These are phyloP conservation scores for Aphanoascus verrucosus DNA, from an alignment of 2,329 filamentous ascomycete genomes.

Conservation along the genomic window DNA sequence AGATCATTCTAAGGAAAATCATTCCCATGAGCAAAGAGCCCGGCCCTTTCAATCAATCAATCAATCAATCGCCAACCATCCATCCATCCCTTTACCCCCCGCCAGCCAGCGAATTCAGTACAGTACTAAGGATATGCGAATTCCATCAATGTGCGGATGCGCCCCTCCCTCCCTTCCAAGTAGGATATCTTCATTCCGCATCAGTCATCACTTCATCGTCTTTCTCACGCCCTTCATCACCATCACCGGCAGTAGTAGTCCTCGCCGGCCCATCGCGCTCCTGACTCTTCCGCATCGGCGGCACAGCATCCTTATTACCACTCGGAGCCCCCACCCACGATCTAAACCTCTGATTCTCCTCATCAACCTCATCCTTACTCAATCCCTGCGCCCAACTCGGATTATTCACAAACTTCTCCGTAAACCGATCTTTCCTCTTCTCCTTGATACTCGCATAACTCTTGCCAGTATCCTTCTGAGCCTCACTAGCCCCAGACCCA, in stretches of 20 bases:
- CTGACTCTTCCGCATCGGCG: neutral
- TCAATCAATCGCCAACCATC: neutral
- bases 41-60: neutral
- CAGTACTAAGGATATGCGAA: neutral
- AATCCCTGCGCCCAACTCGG: conserved; percentile 42
- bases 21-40: neutral
- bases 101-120: neutral
- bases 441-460: conserved; percentile 29
- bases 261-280: too few relatives aligned
- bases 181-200: too few relatives aligned
- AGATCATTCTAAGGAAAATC: neutral
- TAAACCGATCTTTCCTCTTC: conserved; percentile 39
- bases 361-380: conserved; percentile 41
- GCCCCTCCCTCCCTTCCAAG: too few relatives aligned
- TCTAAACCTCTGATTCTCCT: conserved; percentile 38
- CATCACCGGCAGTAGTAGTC: conserved; percentile 6
- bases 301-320: neutral
- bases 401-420: conserved; percentile 45
- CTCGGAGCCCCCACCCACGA: conserved; percentile 37
- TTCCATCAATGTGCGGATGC: neutral
- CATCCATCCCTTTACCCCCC: neutral
- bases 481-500: conserved; percentile 21
- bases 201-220: conserved; percentile 9
- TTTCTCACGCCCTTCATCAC: neutral
- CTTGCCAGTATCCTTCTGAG: conserved; percentile 26